phyloP scores from a whole-genome alignment of 441 rosid genomes.

The Macaranga tanarius region DNA sequence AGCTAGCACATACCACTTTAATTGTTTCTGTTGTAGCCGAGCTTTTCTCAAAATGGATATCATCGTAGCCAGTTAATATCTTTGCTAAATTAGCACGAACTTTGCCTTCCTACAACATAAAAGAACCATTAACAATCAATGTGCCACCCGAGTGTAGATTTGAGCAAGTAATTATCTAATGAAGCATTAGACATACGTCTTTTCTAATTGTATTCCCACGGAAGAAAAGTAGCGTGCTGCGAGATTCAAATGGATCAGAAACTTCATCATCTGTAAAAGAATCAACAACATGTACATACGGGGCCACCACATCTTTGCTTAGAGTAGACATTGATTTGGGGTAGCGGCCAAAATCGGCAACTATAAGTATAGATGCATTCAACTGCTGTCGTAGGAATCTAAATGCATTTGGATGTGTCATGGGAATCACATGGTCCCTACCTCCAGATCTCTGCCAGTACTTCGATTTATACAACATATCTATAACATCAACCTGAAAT shows the following conservation, averaged over 20 bases:
- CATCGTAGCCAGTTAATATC: conserved; percentile 55
- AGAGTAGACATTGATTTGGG: conserved; percentile 66
- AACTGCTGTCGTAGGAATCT: conserved; percentile 80
- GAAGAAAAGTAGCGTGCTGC: conserved; percentile 83
- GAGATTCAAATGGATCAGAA: conserved; percentile 65
- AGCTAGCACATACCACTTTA: conserved; percentile 53
- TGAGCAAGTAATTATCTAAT: neutral
- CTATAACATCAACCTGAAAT: conserved; percentile 71
- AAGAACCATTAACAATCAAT: conserved; percentile 14
- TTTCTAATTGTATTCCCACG: conserved; percentile 88
- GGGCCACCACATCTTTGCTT: conserved; percentile 86
- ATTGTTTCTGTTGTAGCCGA: conserved; percentile 66
- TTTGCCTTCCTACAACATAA: conserved; percentile 67
- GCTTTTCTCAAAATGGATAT: conserved; percentile 67
- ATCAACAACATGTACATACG: conserved; percentile 90
- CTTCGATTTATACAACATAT: conserved; percentile 58
- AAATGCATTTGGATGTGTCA: conserved; percentile 99
- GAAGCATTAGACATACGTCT: conserved; percentile 44
- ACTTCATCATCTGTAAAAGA: conserved; percentile 52
- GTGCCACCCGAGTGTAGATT: conserved; percentile 17
- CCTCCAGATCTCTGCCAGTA: conserved; percentile 95
- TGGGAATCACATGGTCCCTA: conserved; percentile 90
- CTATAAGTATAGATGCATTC: conserved; percentile 83
- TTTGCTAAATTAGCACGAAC: conserved; percentile 71
- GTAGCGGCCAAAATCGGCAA: conserved; percentile 90